phyloP scores from a whole-genome alignment of 129 eudicot species.

The Tagetes patula region DNA sequence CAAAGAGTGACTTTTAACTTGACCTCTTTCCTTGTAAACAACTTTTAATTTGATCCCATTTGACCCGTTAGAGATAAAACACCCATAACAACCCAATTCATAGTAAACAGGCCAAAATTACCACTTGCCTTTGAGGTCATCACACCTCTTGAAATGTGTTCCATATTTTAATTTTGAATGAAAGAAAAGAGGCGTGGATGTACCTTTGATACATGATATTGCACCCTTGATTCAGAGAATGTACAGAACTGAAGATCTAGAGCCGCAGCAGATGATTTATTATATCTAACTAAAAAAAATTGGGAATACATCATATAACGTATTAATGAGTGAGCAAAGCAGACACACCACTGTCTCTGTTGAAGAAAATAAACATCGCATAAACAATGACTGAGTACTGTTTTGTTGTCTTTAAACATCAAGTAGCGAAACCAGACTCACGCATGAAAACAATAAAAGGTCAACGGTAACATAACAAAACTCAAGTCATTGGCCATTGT shows the following conservation, averaged over 20 bases:
- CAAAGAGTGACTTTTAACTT: not conserved
- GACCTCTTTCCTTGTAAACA: not conserved
- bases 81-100: not conserved
- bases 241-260: conserved; percentile 8
- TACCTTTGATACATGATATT: conserved; percentile 6
- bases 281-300: not conserved
- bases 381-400: too few relatives aligned
- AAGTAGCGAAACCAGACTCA: not conserved
- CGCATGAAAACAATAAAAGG: not conserved
- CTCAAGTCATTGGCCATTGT: not conserved
- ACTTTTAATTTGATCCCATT: not conserved
- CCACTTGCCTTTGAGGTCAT: not conserved
- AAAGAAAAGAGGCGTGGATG: conserved; percentile 9
- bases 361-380: not conserved
- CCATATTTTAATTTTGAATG: not conserved
- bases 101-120: not conserved
- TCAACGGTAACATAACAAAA: not conserved
- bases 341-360: not conserved
- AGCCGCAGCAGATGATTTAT: conserved; percentile 12
- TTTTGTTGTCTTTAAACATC: not conserved
- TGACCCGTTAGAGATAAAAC: not conserved
- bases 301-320: not conserved
- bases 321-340: not conserved
- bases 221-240: conserved; percentile 10
- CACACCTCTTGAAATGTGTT: not conserved